Base-by-base conservation (phyloP, 2,329 filamentous ascomycete species). In the Neofusicoccum cordaticola region DNA sequence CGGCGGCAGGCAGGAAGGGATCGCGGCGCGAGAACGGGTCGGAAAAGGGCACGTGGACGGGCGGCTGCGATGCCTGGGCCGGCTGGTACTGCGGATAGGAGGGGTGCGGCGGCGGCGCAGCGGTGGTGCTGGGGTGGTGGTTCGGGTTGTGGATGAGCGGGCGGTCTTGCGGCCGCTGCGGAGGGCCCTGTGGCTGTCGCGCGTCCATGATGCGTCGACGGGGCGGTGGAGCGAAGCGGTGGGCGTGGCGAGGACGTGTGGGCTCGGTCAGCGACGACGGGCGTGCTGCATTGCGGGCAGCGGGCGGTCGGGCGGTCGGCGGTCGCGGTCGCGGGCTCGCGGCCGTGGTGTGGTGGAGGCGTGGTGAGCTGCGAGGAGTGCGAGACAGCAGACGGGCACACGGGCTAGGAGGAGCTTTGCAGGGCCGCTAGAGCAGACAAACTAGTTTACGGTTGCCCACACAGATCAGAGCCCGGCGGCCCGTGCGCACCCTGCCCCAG, bases 141-240 rank as follows among this genome's bases (percentile, higher is more conserved):
- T 86, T 85, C 62, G 81, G 77, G 76, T 90, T 90, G 69, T 81
- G 81, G 35, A 85, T 76, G 62, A 85, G 69, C 60, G 71, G 70
- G 62, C 76, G 74, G 41, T 79, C 78, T 66, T 74, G 72, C 50
- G 77, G 74, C 47, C 78, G 75, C 56, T 73, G 70, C 67, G 72
- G 75, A 60, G 73, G 72, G 67, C 77, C 77, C 67, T 77, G 76
- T 67, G 74, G 69, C 66, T 70, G 73, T 69, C 75, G 75, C 68
- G 72, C 67, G 66, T 78, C 75, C 77, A 79, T 79, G 48, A 37
- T 50, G 41, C 19, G 37, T 39, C 9, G 27, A 31, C 27, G 27
- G 41, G 37, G 50, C 61, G 61, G 51, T 53, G 51, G 48, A 56
- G 61, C 61, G 50, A 39, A 53, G 50, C 48, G 61, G 31, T 53